Evolutionary conservation across 2,329 filamentous ascomycete genomes (phyloP).

Genomic region (Aspergillus puulaauensis): DNA sequence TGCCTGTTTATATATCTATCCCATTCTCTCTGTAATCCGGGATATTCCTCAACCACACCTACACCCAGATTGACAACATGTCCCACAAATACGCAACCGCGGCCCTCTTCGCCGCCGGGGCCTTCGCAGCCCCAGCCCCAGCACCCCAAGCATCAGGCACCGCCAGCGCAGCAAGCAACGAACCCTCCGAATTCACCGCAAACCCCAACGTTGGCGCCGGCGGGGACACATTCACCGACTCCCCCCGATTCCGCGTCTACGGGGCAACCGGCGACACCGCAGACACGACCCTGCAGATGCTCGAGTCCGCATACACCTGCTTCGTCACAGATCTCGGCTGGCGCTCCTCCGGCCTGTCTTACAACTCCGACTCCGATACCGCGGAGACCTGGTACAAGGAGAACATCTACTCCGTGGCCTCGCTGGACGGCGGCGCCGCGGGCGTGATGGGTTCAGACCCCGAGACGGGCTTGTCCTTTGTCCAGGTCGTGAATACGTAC

Average conservation of each 20-base stretch:
- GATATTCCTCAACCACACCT: too few species aligned
- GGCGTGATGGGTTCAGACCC: constrained; percentile 7
- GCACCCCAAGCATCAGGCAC: not conserved
- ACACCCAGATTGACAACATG: too few species aligned
- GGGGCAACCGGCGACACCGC: not conserved
- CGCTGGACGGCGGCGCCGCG: constrained; percentile 5
- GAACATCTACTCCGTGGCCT: constrained; percentile 7
- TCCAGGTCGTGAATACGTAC: constrained; percentile 3
- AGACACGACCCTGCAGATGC: constrained; percentile 2
- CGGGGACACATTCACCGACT: constrained; percentile 8
- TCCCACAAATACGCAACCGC: not conserved
- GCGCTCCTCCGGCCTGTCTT: constrained; percentile 2
- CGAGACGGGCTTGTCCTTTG: constrained; percentile 2
- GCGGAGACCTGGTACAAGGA: constrained; percentile 10
- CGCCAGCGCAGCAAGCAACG: not conserved
- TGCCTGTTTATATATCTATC: too few species aligned
- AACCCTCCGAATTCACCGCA: constrained; percentile 7
- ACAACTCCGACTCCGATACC: constrained; percentile 1
- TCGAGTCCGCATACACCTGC: constrained; percentile 13
- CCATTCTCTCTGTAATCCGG: too few species aligned
- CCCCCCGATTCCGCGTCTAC: constrained; percentile 13
- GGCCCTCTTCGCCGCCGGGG: not conserved
- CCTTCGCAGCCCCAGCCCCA: not conserved
- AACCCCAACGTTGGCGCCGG: constrained; percentile 12
- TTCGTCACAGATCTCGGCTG: constrained; percentile 9